A percentile compares a stretch with the other conserved stretches of the same genome.
Conservation (phyloP, 768 basidiomycete species). For the Cyathus striatus region DNA sequence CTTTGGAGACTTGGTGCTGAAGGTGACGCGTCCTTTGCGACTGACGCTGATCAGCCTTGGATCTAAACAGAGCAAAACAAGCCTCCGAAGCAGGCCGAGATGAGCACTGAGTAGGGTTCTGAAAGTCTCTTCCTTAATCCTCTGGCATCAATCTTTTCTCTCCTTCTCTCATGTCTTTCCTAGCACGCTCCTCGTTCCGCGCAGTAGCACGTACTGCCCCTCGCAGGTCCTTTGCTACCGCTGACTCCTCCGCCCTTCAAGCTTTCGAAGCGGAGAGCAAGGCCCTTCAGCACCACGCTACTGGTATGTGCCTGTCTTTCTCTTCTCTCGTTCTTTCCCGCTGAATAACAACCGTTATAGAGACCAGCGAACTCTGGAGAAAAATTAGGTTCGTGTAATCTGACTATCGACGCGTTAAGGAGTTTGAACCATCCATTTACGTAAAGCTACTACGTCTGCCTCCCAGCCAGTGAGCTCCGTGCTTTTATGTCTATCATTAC, state of each 20-base stretch:
- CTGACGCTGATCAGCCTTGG: conserved; percentile 7
- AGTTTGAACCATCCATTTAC: conserved; percentile 9
- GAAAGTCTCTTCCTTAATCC: conserved; percentile 24
- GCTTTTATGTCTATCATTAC: conserved; percentile 13
- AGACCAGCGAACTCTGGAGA: conserved; percentile 77
- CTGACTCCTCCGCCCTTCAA: conserved; percentile 25
- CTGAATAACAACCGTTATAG: conserved; percentile 36
- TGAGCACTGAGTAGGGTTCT: no score
- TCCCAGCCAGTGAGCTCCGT: conserved; percentile 62
- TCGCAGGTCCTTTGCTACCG: conserved; percentile 32
- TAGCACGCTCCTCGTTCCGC: conserved; percentile 46
- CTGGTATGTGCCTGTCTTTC: conserved; percentile 32
- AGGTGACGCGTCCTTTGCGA: conserved; percentile 42
- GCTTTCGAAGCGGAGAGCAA: conserved; percentile 47
- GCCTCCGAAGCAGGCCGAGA: no score
- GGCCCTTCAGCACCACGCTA: conserved; percentile 62
- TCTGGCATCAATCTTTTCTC: conserved; percentile 8
- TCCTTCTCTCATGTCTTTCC: conserved; percentile 36
- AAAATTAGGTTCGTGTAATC: conserved; percentile 64
- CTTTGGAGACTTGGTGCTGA: no score
- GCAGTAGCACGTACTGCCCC: conserved; percentile 38
- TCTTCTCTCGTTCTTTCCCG: background rate
- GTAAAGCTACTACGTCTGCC: conserved; percentile 67
- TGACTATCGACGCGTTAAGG: conserved; percentile 5
- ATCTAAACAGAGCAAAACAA: conserved; percentile 25